phyloP scores from a whole-genome alignment of 192 early-diverging fungal genomes.

The Podila minutissima region DNA sequence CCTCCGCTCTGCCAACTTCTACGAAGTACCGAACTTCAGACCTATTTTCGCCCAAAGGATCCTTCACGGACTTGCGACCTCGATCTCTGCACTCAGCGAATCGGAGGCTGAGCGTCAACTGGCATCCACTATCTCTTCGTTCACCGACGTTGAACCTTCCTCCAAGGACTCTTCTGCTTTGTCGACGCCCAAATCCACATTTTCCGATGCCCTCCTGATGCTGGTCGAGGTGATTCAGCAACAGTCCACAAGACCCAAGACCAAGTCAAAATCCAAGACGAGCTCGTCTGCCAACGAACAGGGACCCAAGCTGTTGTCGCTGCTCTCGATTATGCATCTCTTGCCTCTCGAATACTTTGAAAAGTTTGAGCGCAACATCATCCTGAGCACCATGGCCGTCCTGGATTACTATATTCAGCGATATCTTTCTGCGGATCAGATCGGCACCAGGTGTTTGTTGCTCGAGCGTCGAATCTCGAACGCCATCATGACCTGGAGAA shows the following conservation, averaged over 20 bases:
- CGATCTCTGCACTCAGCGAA: constrained; percentile 15
- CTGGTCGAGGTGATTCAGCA: constrained; percentile 8
- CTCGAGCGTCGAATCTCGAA: constrained; percentile 49
- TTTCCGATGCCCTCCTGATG: constrained; percentile 26
- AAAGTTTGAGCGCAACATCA: constrained; percentile 50
- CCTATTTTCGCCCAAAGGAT: constrained; percentile 44
- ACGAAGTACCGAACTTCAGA: constrained; percentile 55
- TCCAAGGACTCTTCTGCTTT: neutral
- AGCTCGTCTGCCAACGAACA: neutral
- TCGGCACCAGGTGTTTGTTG: constrained; percentile 30
- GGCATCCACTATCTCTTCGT: constrained; percentile 14
- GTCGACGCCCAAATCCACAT: constrained; percentile 6
- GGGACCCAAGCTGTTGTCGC: constrained; percentile 6
- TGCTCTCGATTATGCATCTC: constrained; percentile 53
- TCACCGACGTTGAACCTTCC: constrained; percentile 6
- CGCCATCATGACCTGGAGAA: constrained; percentile 44
- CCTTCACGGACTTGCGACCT: constrained; percentile 15
- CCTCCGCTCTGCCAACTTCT: constrained; percentile 58
- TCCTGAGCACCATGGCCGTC: constrained; percentile 43
- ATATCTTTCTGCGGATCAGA: constrained; percentile 7
- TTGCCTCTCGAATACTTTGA: constrained; percentile 63
- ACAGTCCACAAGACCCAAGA: neutral
- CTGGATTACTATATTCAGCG: constrained; percentile 30
- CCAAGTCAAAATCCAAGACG: constrained; percentile 1
- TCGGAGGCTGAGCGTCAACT: constrained; percentile 17